Evolutionary conservation across 2,329 filamentous ascomycete species (phyloP), one percentile per base, ranked within the genome.

Genomic region (Colletotrichum orchidophilum): DNA sequence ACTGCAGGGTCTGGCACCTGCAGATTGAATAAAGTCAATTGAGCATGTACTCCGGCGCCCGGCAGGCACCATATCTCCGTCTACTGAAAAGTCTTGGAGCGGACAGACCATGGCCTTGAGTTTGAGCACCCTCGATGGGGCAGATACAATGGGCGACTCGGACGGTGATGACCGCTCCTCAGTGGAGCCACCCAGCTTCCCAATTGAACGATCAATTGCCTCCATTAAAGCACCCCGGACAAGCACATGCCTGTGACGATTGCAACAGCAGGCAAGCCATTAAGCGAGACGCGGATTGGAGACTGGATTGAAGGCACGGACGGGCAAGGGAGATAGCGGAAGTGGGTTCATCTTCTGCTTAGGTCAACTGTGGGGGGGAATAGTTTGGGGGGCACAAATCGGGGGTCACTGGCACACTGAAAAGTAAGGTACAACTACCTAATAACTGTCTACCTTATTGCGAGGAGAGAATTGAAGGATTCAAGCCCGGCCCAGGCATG

Each of bases 161-260:
- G 35, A 13, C 35, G 35, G 35, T 42, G 5, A 13, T 13, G 35
- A 18, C 18, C 13, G 35, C 39, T 46, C 39, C 39, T 18, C 39
- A 8, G 39, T 46, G 39, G 39, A 46, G 39, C 39, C 39, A n/a
- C 31, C 29, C 60, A 54, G 35, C 50, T 54, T 63, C 49, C 59
- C 26, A 53, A 9, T 53, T 15, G 35, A 61, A 55, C 35, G 58
- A 49, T n/a, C 39, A n/a, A 46, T 46, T 15, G 58, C 18, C 63
- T 35, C 50, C 65, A 63, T 68, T 39, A 50, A 24, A 26, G 66
- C 42, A 63, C 46, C 66, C 62, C 66, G 53, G 66, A 65, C 54
- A 42, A 54, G 62, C 61, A 70, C 54, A 35, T 66, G 66, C 66
- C 33, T 58, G 33, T 54, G 26, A 26, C 53, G 60, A 46, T 64